phyloP scores from a whole-genome alignment of 805 yeast species.

The Cephaloascus fragrans region DNA sequence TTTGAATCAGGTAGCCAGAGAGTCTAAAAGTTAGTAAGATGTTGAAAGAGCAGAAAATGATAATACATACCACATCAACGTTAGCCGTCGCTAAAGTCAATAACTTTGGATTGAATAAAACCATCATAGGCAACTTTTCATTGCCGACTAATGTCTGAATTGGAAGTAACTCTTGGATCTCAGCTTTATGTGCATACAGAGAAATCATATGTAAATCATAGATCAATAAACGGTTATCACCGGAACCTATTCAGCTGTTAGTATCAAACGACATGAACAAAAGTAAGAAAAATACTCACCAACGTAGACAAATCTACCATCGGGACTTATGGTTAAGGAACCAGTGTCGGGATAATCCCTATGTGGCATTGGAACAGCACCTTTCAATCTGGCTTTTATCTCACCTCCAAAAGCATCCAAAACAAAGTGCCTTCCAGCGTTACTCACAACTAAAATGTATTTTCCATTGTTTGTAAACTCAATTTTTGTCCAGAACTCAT shows the following conservation, averaged over 20 bases:
- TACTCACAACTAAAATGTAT: slow-evolving; percentile 46
- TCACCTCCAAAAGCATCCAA: slow-evolving; percentile 65
- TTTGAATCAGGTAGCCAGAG: not conserved
- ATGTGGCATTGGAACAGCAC: not conserved
- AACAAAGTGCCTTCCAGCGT: slow-evolving; percentile 44
- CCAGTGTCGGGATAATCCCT: slow-evolving; percentile 41
- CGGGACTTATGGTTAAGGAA: slow-evolving; percentile 53
- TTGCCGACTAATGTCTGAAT: slow-evolving; percentile 7
- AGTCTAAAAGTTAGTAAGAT: not conserved
- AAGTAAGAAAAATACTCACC: slow-evolving; percentile 19
- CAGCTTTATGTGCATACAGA: not conserved
- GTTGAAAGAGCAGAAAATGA: not conserved
- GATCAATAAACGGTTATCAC: not conserved
- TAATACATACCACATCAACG: slow-evolving; percentile 21
- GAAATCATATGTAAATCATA: not conserved
- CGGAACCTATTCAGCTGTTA: not conserved
- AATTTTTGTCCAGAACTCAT: slow-evolving; percentile 44
- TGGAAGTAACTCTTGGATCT: slow-evolving; percentile 7
- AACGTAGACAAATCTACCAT: slow-evolving; percentile 50
- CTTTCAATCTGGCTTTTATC: slow-evolving; percentile 6
- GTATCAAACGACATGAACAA: not conserved
- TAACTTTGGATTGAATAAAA: slow-evolving; percentile 52
- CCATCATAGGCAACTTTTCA: slow-evolving; percentile 33
- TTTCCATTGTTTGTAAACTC: slow-evolving; percentile 79
- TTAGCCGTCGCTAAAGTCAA: slow-evolving; percentile 60